Evolutionary conservation across 23 red algal genomes (phyloP), one percentile per base, ranked within the genome.

Genomic region (Gracilaria domingensis): DNA sequence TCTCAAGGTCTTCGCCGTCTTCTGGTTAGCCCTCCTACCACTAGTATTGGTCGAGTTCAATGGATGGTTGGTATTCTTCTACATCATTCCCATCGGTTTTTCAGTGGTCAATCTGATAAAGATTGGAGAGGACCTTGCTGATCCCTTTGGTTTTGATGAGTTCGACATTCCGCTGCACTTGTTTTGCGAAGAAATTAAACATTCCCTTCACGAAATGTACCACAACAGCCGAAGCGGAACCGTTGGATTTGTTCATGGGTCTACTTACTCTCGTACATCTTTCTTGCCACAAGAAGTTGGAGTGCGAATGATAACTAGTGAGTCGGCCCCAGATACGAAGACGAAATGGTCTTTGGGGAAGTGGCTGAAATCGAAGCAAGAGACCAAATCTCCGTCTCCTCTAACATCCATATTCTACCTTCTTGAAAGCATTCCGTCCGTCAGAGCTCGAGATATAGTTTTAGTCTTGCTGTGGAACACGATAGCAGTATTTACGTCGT

Each of bases 81-180:
- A 70, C 44, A 47, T 88, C 20, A 29, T 88, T 23, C 71, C 71
- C 29, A 88, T 88, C 53, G 47, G 66, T 4, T 88, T 73, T 55
- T 88, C 84, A 25, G 51, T 88, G 16, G 29, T 88, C 13, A 88
- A 88, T 48, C 25, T 88, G 66, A 13, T 88, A n/a, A 60, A 58
- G 23, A 88, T 88, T 21, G 84, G 84, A 14, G 57, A 18, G 12
- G 67, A 75, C 38, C 37, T 88, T 3, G 44, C 84, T 20, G 84
- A 88, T 61, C 84, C 84, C 26, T 88, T 88, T 60, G 84, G 84
- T 28, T 70, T 61, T 53, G 84, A 88, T 20, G 67, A 75, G 14
- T 28, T 78, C 11, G 84, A 88, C 67, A 75, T 88, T 58, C 84
- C 84, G 23, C 28, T 88, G 47, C 61, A 88, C 30, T 18, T 29